Base-by-base conservation (phyloP, 2,329 filamentous ascomycete genomes). In the Trichoderma citrinoviride region DNA sequence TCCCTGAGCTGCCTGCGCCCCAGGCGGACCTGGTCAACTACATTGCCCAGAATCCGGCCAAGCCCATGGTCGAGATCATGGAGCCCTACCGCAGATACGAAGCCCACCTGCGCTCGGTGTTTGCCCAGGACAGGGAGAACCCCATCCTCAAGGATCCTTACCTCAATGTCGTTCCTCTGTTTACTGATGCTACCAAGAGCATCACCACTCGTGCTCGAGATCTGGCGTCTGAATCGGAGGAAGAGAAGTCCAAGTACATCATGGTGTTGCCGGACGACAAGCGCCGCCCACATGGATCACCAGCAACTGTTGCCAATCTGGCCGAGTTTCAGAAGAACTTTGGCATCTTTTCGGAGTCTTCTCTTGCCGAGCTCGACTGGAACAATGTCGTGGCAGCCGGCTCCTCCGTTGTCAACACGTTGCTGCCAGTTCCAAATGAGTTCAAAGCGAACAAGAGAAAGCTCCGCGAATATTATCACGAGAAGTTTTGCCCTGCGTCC, bases 361-460 rank as follows among this genome's bases (percentile, higher is more conserved):
- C 90, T 0, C 79, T 96, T 29, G 82, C 82, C 33, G 91, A 94
- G 55, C 74, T 96, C 69, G 86, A 94, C 73, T 96, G 92, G 92
- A 86, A 77, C 72, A 95, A 95, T 73, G 86, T 96, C 17, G 87
- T 95, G 17, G 92, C 86, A 33, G 90, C 91, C 46, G 92, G 92
- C 12, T 93, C 90, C 55, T 88, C 91, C 1, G 92, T 94, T 1
- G 87, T 92, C 60, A 96, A 93, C 61, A 89, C 89, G 55, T 81
- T 96, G 40, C 77, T 96, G 15, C 90, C 91, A 0, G 85, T 92
- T 6, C 89, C 88, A 6, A 77, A 84, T 3, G 77, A 86, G 67
- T 86, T 87, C 75, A 83, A 81, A 55, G 77, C 79, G 37, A 88
- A 86, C 52, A 91, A 91, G 79, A 82, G 85, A 61, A 81, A 81